Evolutionary conservation across 1,139 yeast genomes (phyloP).

Genomic region (Geotrichum carabidarum): DNA sequence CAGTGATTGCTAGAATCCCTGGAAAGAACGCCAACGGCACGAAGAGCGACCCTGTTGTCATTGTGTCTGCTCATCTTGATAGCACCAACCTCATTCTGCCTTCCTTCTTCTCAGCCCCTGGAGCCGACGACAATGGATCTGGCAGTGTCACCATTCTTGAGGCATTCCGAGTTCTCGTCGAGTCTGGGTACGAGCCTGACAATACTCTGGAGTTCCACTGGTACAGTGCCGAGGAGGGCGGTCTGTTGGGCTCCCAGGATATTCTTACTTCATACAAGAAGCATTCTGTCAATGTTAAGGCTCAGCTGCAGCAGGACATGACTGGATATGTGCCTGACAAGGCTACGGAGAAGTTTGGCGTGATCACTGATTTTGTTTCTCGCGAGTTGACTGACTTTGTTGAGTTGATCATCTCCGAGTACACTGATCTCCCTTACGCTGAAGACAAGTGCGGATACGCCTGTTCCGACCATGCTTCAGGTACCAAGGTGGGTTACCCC

Average conservation of each 20-base stretch:
- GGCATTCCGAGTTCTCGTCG: slow-evolving; percentile 54
- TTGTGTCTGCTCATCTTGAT: slow-evolving; percentile 89
- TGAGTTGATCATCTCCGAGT: slow-evolving; percentile 11
- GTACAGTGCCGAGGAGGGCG: slow-evolving; percentile 94
- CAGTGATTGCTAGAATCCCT: slow-evolving; percentile 45
- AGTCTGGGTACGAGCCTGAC: slow-evolving; percentile 49
- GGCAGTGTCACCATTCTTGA: slow-evolving; percentile 80
- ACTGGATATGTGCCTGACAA: slow-evolving; percentile 78
- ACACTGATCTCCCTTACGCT: slow-evolving; percentile 51
- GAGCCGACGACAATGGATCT: slow-evolving; percentile 93
- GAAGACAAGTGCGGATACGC: slow-evolving; percentile 87
- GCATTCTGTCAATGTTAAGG: slow-evolving; percentile 48
- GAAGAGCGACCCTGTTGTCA: slow-evolving; percentile 41
- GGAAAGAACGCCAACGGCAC: slow-evolving; percentile 38
- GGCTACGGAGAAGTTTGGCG: slow-evolving; percentile 46
- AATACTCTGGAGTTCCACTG: slow-evolving; percentile 89
- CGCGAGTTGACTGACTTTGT: slow-evolving; percentile 14
- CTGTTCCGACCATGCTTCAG: slow-evolving; percentile 90
- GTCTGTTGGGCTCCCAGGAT: slow-evolving; percentile 80
- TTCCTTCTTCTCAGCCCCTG: slow-evolving; percentile 69
- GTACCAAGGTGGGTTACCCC: slow-evolving; percentile 78
- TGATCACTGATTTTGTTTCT: slow-evolving; percentile 55
- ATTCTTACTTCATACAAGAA: slow-evolving; percentile 47
- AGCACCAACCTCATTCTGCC: slow-evolving; percentile 74
- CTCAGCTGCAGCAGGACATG: slow-evolving; percentile 94